A percentile compares a stretch with the other conserved stretches of the same genome.
These are phyloP conservation scores for Fraxinus xanthoxyloides DNA, from an alignment of 305 asterid species.

Conservation along the genomic window DNA sequence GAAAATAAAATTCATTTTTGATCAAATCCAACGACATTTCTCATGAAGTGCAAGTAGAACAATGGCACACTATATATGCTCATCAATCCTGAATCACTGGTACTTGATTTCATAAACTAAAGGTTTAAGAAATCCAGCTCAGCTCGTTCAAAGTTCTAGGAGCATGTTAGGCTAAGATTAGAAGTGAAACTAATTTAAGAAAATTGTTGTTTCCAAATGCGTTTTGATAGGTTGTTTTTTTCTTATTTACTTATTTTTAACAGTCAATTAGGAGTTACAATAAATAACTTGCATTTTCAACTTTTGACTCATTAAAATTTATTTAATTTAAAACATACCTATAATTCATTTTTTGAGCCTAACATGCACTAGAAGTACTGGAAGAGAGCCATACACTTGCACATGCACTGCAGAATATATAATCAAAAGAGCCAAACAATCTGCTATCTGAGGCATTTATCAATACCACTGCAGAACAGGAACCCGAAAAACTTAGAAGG, in stretches of 20 bases:
- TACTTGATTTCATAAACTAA: neutral
- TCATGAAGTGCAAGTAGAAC: neutral
- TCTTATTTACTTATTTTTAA: neutral
- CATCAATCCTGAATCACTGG: neutral
- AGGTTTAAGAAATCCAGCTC: neutral
- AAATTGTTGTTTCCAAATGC: neutral
- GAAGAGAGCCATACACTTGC: neutral
- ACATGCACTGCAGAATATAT: neutral
- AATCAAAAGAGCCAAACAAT: neutral
- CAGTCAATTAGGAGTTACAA: neutral
- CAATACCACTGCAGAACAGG: neutral
- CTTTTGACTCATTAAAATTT: neutral
- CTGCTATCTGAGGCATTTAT: neutral
- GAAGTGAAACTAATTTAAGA: neutral
- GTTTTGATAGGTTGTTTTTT: neutral
- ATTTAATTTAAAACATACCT: neutral
- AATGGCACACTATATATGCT: neutral
- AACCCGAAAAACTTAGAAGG: neutral
- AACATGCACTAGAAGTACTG: neutral
- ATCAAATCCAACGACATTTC: neutral
- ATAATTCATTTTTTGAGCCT: neutral
- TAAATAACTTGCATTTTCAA: neutral
- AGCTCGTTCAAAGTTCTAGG: neutral
- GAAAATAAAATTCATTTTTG: neutral
- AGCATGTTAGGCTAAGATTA: neutral